phyloP scores from a whole-genome alignment of 2,329 filamentous ascomycete species.

The Alternaria panax region DNA sequence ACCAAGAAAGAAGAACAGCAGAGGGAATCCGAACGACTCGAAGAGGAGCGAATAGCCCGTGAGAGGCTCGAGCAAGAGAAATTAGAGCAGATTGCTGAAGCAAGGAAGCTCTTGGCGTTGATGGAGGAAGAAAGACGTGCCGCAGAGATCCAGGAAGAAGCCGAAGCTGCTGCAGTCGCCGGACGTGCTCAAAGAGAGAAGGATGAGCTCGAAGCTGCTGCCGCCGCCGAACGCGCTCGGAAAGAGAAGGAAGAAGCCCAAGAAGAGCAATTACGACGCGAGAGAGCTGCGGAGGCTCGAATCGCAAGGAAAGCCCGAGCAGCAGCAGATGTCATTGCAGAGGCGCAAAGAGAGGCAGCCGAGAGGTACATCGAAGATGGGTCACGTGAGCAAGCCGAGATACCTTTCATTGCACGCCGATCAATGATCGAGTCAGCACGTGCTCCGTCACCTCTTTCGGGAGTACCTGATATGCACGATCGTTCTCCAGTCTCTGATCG shows the following conservation, averaged over 20 bases:
- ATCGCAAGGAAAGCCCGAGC: slow-evolving; percentile 12
- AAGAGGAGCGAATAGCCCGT: slow-evolving; percentile 2
- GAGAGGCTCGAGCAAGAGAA: slow-evolving; percentile 17
- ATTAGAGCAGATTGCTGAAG: slow-evolving; percentile 14
- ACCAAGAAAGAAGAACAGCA: neutral
- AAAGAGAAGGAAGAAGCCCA: slow-evolving; percentile 1
- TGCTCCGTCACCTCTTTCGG: slow-evolving; percentile 20
- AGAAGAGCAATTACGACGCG: slow-evolving; percentile 12
- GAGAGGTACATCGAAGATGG: slow-evolving; percentile 12
- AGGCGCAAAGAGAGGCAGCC: slow-evolving; percentile 12
- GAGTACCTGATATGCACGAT: slow-evolving; percentile 12
- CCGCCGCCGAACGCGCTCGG: slow-evolving; percentile 4
- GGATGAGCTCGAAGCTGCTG: slow-evolving; percentile 8
- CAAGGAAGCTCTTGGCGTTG: slow-evolving; percentile 10
- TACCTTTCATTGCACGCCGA: slow-evolving; percentile 6
- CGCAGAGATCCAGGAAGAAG: slow-evolving; percentile 9
- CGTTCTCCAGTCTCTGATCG: slow-evolving; percentile 28
- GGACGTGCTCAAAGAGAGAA: slow-evolving; percentile 12
- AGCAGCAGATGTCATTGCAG: slow-evolving; percentile 4
- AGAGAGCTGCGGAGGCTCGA: slow-evolving; percentile 11
- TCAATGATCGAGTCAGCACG: slow-evolving; percentile 20
- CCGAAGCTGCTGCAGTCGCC: slow-evolving; percentile 9
- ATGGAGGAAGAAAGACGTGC: slow-evolving; percentile 16
- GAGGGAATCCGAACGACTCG: slow-evolving; percentile 6
- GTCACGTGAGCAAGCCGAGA: slow-evolving; percentile 11